Evolutionary conservation across 2,329 filamentous ascomycete species (phyloP).

Genomic region (Pleochaeta shiraiana): DNA sequence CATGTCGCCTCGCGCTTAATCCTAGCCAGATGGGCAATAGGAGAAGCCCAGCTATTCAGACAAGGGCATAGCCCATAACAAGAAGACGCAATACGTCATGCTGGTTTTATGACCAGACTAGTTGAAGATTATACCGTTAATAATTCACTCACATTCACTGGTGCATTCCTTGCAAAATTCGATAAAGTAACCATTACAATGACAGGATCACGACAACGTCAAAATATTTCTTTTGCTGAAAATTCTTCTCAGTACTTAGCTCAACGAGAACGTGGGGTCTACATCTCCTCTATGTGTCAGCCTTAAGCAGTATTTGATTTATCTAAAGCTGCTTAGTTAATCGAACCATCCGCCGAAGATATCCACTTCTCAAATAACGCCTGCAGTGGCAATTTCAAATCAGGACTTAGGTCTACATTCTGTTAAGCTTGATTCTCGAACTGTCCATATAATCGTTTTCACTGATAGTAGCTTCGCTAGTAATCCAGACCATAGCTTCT

Average conservation of each 20-base stretch:
- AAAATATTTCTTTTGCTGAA: not conserved
- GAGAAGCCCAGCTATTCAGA: no score
- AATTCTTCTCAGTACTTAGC: not conserved
- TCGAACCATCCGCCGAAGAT: not conserved
- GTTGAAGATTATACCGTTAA: not conserved
- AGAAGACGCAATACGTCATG: not conserved
- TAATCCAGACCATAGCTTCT: not conserved
- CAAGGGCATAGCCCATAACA: no score
- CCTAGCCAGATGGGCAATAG: no score
- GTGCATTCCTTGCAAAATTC: not conserved
- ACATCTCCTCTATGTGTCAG: not conserved
- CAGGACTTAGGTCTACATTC: not conserved
- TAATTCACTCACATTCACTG: not conserved
- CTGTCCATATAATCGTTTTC: not conserved
- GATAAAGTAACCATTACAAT: not conserved
- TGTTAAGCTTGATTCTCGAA: not conserved
- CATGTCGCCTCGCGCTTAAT: no score
- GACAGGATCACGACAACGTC: not conserved
- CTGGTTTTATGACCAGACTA: not conserved
- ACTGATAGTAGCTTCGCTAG: no score
- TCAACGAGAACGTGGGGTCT: not conserved
- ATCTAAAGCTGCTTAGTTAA: not conserved
- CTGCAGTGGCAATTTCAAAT: slow-evolving; percentile 2
- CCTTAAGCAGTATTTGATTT: not conserved
- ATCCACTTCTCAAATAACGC: not conserved